These are phyloP conservation scores for Dicorynia guianensis DNA, from an alignment of 306 rosid species.

Conservation along the genomic window DNA sequence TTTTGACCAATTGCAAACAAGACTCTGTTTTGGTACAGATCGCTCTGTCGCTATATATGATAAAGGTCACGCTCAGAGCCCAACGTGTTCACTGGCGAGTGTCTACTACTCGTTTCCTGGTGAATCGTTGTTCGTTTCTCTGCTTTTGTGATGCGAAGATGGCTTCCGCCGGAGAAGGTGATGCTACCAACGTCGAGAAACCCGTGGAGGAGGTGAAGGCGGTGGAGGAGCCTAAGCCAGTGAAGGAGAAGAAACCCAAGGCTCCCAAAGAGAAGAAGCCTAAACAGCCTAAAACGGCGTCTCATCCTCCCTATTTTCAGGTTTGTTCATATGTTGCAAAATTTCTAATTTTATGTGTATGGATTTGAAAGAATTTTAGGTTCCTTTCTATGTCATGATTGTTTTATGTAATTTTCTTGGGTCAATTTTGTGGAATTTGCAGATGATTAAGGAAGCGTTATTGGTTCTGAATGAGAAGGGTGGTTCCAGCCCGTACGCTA, in stretches of 20 bases:
- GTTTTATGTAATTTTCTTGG: too few species aligned
- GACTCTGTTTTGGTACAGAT: conserved; percentile 36
- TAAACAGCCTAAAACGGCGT: conserved; percentile 56
- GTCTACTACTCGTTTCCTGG: too few species aligned
- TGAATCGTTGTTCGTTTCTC: too few species aligned
- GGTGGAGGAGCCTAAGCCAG: conserved; percentile 47
- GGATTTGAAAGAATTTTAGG: background rate
- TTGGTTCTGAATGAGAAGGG: conserved; percentile 71
- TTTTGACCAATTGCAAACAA: conserved; percentile 46
- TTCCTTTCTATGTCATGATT: background rate
- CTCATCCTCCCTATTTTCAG: conserved; percentile 92
- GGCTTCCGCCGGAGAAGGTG: conserved; percentile 55
- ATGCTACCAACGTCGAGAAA: conserved; percentile 38
- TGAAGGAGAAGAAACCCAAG: conserved; percentile 62
- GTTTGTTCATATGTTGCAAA: conserved; percentile 38
- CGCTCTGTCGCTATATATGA: conserved; percentile 39
- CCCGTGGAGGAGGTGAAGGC: conserved; percentile 45
- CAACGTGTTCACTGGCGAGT: too few species aligned
- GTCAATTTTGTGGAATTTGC: background rate
- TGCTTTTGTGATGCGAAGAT: conserved; percentile 32
- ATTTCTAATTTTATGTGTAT: background rate
- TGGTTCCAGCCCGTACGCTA: conserved; percentile 90
- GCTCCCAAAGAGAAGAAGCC: conserved; percentile 66
- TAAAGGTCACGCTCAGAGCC: background rate
- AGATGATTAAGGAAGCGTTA: conserved; percentile 92